These are phyloP conservation scores for Aspergillus fischeri DNA, from an alignment of 2,329 filamentous ascomycete species.

Conservation along the genomic window DNA sequence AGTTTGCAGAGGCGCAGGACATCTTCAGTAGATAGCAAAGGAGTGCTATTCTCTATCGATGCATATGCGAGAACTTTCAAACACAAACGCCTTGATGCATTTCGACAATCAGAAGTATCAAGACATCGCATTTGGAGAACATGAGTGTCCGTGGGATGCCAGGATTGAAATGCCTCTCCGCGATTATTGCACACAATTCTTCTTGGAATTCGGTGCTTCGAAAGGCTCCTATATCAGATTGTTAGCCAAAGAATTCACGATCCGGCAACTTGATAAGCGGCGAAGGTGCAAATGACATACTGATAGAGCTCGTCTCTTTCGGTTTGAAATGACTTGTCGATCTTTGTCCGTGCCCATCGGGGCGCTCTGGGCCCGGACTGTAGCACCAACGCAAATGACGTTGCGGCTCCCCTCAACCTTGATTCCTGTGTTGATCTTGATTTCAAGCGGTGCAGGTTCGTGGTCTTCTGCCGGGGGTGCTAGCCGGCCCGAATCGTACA, in stretches of 20 bases:
- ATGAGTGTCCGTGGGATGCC: background rate
- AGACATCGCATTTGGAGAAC: background rate
- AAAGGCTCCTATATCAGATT: background rate
- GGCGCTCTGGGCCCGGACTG: background rate
- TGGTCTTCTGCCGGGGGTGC: constrained; percentile 8
- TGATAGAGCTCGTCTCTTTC: constrained; percentile 21
- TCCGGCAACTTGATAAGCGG: background rate
- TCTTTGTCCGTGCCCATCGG: background rate
- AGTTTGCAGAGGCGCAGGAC: background rate
- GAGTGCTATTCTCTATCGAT: background rate
- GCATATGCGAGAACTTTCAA: background rate
- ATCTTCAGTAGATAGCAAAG: background rate
- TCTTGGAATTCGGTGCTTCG: background rate
- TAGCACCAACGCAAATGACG: constrained; percentile 19
- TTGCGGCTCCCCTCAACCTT: constrained; percentile 27
- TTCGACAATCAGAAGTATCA: background rate
- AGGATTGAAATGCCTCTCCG: background rate
- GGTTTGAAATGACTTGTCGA: background rate
- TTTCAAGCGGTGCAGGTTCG: constrained; percentile 14
- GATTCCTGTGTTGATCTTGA: constrained; percentile 28
- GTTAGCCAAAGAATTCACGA: background rate
- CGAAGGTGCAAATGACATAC: constrained; percentile 12
- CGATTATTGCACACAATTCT: background rate
- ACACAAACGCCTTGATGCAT: background rate
- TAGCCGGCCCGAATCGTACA: constrained; percentile 16